These are phyloP conservation scores for Leersia perrieri DNA, from an alignment of 176 grass and related monocot genomes.

Conservation along the genomic window DNA sequence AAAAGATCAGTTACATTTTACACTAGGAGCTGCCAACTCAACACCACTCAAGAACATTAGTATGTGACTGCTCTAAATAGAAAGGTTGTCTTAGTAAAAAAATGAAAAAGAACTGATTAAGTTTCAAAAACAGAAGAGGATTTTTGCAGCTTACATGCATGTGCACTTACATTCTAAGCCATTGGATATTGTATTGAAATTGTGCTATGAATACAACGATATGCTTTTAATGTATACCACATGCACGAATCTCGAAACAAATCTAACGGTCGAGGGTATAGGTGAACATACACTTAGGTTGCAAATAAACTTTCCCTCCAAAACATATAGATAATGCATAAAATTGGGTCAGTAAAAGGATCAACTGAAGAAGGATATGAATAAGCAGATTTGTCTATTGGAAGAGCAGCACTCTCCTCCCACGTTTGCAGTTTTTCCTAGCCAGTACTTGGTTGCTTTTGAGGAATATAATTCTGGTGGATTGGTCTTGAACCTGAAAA, in stretches of 20 bases:
- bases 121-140: no score
- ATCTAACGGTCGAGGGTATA: no score
- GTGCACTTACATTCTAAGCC: no score
- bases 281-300: no score
- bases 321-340: background rate
- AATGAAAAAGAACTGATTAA: background rate
- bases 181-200: no score
- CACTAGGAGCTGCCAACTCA: background rate
- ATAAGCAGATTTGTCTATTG: background rate
- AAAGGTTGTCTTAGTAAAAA: constrained; percentile 6
- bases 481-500: background rate
- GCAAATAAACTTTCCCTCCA: no score
- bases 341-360: background rate
- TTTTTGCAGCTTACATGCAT: no score
- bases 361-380: background rate
- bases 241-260: no score
- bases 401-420: background rate
- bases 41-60: constrained; percentile 12
- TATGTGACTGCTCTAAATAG: constrained; percentile 1
- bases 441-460: background rate
- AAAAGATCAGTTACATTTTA: constrained; percentile 22
- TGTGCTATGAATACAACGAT: no score
- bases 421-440: background rate
- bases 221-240: no score
- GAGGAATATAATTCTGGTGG: background rate